phyloP scores from a whole-genome alignment of 2,329 filamentous ascomycete species.

The Shiraia bambusicola region DNA sequence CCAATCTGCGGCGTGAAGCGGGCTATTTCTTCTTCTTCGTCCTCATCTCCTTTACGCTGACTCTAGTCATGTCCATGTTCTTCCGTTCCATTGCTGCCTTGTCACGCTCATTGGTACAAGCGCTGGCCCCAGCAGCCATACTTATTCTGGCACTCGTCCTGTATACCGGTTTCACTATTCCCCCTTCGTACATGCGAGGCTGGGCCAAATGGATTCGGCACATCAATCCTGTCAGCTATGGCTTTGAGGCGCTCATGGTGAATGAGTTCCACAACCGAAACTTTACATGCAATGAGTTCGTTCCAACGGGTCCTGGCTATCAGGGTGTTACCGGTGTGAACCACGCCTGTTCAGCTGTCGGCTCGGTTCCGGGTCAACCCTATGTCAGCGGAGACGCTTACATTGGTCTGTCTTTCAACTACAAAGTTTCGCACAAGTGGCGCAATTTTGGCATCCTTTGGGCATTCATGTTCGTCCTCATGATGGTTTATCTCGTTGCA shows the following conservation, averaged over 20 bases:
- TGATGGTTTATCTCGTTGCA: constrained; percentile 46
- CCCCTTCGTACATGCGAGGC: constrained; percentile 65
- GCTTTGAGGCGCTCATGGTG: constrained; percentile 77
- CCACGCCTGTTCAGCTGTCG: constrained; percentile 46
- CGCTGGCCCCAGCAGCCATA: constrained; percentile 58
- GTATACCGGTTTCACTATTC: constrained; percentile 66
- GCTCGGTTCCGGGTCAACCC: constrained; percentile 42
- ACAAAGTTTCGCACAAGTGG: constrained; percentile 47
- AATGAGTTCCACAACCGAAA: constrained; percentile 74
- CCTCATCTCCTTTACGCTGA: constrained; percentile 71
- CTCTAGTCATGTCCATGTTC: constrained; percentile 80
- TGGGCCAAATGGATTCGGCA: constrained; percentile 87
- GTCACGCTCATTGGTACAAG: constrained; percentile 65
- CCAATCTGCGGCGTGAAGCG: constrained; percentile 71
- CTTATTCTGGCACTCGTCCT: constrained; percentile 67
- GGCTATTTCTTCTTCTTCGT: constrained; percentile 85
- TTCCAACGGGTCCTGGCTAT: constrained; percentile 49
- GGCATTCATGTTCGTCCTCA: constrained; percentile 48
- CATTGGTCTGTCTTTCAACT: constrained; percentile 38
- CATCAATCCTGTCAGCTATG: constrained; percentile 75
- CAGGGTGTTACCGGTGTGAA: constrained; percentile 30
- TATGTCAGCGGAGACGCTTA: constrained; percentile 45
- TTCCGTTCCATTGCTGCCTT: constrained; percentile 80
- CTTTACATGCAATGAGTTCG: constrained; percentile 54
- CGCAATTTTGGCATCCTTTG: constrained; percentile 51